Percentiles rank a stretch among this genome's conserved stretches.
Evolutionary conservation across 495 filamentous ascomycete species (phyloP).

Genomic region (Penicillium steckii): DNA sequence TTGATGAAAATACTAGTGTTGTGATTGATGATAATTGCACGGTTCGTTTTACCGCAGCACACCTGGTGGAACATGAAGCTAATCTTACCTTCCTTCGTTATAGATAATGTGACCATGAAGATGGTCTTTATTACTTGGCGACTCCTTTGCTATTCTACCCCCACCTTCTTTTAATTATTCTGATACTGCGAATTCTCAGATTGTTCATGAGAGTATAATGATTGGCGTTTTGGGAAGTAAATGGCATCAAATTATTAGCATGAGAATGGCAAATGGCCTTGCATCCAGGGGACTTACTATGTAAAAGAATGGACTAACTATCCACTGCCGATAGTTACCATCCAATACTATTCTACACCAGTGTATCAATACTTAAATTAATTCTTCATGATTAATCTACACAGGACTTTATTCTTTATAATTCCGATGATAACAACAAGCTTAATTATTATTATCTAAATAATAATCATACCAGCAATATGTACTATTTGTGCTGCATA

Average conservation of each 20-base stretch:
- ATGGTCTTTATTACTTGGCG: not conserved
- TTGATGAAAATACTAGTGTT: slow-evolving; percentile 21
- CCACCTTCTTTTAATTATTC: not conserved
- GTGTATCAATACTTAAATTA: too few relatives aligned
- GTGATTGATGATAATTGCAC: slow-evolving; percentile 45
- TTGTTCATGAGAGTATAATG: not conserved
- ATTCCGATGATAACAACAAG: too few relatives aligned
- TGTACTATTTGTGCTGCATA: too few relatives aligned
- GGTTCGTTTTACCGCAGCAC: slow-evolving; percentile 33
- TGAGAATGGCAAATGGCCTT: not conserved
- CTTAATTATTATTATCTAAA: too few relatives aligned
- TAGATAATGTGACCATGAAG: slow-evolving; percentile 25
- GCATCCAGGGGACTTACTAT: too few relatives aligned
- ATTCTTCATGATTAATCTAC: too few relatives aligned
- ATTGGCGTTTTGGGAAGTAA: not conserved
- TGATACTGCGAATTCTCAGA: not conserved
- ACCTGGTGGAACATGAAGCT: not conserved
- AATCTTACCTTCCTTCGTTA: slow-evolving; percentile 1
- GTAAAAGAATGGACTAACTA: too few relatives aligned
- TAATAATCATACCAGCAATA: too few relatives aligned
- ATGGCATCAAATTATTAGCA: not conserved
- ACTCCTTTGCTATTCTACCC: not conserved
- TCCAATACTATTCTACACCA: too few relatives aligned
- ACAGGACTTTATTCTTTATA: too few relatives aligned
- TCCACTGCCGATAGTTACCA: too few relatives aligned